A percentile compares a stretch with the other conserved stretches of the same genome.
These are phyloP conservation scores for Sarcocystis neurona DNA, from an alignment of 169 alveolate species.

Conservation along the genomic window DNA sequence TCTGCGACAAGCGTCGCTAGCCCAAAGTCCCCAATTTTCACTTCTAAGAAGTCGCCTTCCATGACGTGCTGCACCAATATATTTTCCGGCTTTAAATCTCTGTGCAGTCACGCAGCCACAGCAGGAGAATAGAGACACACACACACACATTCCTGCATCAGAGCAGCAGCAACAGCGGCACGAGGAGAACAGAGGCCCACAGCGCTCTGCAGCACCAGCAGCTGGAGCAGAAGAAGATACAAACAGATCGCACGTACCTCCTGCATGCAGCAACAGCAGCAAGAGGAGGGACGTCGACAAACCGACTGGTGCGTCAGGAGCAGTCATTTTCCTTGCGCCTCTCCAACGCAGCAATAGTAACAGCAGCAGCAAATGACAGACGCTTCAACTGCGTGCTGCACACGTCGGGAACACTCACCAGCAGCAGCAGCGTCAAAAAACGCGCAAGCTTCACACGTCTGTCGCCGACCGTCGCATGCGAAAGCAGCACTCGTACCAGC, in stretches of 20 bases:
- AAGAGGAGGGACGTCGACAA: too few relatives aligned
- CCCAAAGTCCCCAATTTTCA: constrained; percentile 76
- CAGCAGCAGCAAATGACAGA: too few relatives aligned
- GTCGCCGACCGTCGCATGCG: too few relatives aligned
- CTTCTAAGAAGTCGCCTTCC: constrained; percentile 66
- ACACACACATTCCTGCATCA: neutral
- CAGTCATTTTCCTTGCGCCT: too few relatives aligned
- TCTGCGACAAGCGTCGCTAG: constrained; percentile 66
- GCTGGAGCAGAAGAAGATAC: neutral
- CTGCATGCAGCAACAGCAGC: too few relatives aligned
- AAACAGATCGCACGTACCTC: neutral
- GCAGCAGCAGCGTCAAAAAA: too few relatives aligned
- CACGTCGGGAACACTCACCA: too few relatives aligned
- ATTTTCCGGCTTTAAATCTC: constrained; percentile 72
- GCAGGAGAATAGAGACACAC: neutral
- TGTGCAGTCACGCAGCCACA: neutral
- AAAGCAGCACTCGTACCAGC: too few relatives aligned
- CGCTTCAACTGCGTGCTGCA: too few relatives aligned
- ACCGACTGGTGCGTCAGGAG: too few relatives aligned
- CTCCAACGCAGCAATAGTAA: too few relatives aligned
- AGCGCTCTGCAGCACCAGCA: neutral
- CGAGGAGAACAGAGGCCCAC: neutral
- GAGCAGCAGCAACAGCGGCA: neutral
- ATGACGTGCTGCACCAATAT: constrained; percentile 59
- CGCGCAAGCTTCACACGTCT: too few relatives aligned